Evolutionary conservation across 2,329 filamentous ascomycete genomes (phyloP), one percentile per base, ranked within the genome.

Genomic region (Epicoccum sorghinum): DNA sequence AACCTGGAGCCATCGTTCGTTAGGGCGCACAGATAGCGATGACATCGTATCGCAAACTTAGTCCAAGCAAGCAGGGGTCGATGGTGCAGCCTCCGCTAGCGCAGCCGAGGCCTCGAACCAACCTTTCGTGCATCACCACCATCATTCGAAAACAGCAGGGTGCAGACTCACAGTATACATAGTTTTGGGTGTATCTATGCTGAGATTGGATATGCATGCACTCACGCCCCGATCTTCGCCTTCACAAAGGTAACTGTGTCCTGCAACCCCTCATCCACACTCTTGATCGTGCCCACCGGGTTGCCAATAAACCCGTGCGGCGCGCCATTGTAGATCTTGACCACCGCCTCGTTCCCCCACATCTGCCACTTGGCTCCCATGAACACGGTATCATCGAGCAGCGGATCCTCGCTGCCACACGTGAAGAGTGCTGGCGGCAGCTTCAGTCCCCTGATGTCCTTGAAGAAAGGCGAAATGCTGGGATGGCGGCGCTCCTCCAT

Each of bases 341-440:
- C 69, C 3, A 83, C 70, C 0, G 76, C 75, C 66, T 83, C 79
- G 4, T 76, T 78, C 2, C 82, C 82, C 58, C 72, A 75, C 67
- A 80, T 80, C 61, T 69, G 64, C 83, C 83, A 86, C 69, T 83
- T 84, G 2, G 75, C 70, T 4, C 75, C 74, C 83, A 86, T 85
- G 41, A 82, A 66, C 22, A 83, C 65, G 13, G 75, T 81, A 59
- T 83, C 80, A 59, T 83, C 80, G 0, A 86, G 61, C 54, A 86
- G 59, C 5, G 77, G 76, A 67, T 86, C 83, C 53, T 80, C 77
- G 4, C 82, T 85, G 0, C 83, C 83, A 53, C 79, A 81, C 1
- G 79, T 75, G 58, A 85, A 86, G 18, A 86, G 61, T 3, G 82
- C 82, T 0, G 79, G 77, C 23, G 82, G 83, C n/a, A 84, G 65